A percentile compares a stretch with the other conserved stretches of the same genome.
Evolutionary conservation across 129 eudicot genomes (phyloP).

Genomic region (Pulicaria dysenterica): DNA sequence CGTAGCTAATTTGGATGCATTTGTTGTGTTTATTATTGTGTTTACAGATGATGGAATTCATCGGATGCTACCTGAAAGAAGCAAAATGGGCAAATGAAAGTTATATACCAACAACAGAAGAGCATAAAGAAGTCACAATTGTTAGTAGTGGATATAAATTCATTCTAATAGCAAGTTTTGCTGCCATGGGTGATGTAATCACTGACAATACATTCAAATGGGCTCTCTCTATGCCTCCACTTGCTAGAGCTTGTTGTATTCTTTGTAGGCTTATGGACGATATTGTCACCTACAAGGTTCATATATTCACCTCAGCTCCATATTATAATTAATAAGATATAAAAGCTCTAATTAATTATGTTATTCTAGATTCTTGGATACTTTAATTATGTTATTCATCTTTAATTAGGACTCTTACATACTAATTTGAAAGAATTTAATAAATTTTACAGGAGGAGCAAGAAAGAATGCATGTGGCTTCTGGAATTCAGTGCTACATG

Average conservation of each 20-base stretch:
- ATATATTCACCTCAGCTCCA: neutral
- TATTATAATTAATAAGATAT: no score
- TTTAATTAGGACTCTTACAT: no score
- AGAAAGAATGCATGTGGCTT: constrained; percentile 8
- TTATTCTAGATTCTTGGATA: no score
- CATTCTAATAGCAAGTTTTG: constrained; percentile 8
- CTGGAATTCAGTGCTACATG: constrained; percentile 13
- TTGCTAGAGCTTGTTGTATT: constrained; percentile 28
- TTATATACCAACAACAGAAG: constrained; percentile 25
- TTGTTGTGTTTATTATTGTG: neutral
- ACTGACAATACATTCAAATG: constrained; percentile 30
- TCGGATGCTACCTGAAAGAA: constrained; percentile 19
- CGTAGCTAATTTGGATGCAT: neutral
- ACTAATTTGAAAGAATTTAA: neutral
- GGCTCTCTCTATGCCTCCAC: constrained; percentile 21
- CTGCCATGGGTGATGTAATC: constrained; percentile 26
- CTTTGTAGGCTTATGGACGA: constrained; percentile 38
- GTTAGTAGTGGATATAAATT: constrained; percentile 8
- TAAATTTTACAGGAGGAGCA: constrained; percentile 16
- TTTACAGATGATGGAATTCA: constrained; percentile 12
- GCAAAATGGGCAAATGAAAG: constrained; percentile 31
- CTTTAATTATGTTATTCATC: no score
- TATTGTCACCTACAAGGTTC: constrained; percentile 40
- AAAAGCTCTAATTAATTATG: no score
- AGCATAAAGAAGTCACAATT: constrained; percentile 4